A percentile compares a stretch with the other conserved stretches of the same genome.
phyloP scores from a whole-genome alignment of 2,329 filamentous ascomycete genomes.

The Penicillium sp. region DNA sequence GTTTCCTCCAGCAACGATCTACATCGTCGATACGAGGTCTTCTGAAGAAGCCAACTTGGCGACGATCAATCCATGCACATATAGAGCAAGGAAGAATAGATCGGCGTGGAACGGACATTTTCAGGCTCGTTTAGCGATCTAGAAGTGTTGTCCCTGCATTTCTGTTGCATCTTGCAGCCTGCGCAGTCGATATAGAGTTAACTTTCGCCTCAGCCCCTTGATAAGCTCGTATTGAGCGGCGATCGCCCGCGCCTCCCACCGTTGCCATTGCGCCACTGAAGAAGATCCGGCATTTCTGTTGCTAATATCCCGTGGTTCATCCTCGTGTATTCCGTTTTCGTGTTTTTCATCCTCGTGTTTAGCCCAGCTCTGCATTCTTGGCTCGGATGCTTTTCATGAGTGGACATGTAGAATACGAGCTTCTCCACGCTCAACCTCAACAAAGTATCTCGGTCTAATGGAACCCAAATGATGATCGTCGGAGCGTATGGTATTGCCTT shows the following conservation, averaged over 20 bases:
- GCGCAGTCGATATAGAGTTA: not conserved
- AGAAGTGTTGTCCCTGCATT: slow-evolving; percentile 2
- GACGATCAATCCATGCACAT: too few relatives aligned
- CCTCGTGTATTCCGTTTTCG: too few relatives aligned
- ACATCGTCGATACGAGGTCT: not conserved
- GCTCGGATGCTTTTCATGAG: not conserved
- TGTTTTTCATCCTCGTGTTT: too few relatives aligned
- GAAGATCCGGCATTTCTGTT: not conserved
- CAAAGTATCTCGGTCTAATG: not conserved
- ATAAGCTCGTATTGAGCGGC: not conserved
- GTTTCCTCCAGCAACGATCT: not conserved
- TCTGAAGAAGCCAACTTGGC: too few relatives aligned
- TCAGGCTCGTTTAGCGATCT: not conserved
- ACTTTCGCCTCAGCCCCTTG: not conserved
- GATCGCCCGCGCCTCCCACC: not conserved
- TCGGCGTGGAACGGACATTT: not conserved
- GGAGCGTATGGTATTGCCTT: not conserved
- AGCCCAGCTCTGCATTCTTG: slow-evolving; percentile 1
- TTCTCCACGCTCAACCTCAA: slow-evolving; percentile 1
- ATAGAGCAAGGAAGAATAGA: too few relatives aligned
- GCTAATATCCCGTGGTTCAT: not conserved
- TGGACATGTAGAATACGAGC: slow-evolving; percentile 2
- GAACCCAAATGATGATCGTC: not conserved
- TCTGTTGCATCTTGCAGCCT: not conserved
- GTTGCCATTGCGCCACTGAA: not conserved